Percentiles rank a stretch among this genome's conserved stretches.
These are phyloP conservation scores for Kazachstania viticola DNA, from an alignment of 805 yeast genomes.

Conservation along the genomic window DNA sequence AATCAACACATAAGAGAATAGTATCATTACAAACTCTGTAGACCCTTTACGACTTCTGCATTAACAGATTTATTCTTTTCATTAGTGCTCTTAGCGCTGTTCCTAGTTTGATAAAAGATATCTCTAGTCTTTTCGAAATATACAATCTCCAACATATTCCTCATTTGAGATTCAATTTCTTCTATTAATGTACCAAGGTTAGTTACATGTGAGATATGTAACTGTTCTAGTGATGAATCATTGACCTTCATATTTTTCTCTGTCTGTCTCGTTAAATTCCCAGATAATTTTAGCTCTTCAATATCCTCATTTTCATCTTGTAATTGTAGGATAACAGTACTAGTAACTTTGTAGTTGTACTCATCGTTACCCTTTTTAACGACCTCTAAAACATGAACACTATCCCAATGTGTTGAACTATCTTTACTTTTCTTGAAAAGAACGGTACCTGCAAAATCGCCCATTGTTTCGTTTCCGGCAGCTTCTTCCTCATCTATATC, in stretches of 20 bases:
- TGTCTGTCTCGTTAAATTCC: slow-evolving; percentile 76
- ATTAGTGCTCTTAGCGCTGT: slow-evolving; percentile 13
- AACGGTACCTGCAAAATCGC: slow-evolving; percentile 77
- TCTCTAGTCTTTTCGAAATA: slow-evolving; percentile 92
- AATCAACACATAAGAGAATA: no score
- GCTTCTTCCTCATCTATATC: slow-evolving; percentile 48
- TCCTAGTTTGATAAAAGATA: slow-evolving; percentile 61
- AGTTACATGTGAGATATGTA: slow-evolving; percentile 58
- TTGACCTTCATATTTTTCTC: slow-evolving; percentile 37
- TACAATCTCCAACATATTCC: slow-evolving; percentile 83
- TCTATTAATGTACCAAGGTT: slow-evolving; percentile 81
- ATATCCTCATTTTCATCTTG: slow-evolving; percentile 20
- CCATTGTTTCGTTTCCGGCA: no score
- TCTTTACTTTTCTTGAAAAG: slow-evolving; percentile 53
- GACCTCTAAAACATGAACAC: slow-evolving; percentile 85
- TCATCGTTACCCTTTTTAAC: slow-evolving; percentile 27
- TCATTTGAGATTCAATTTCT: slow-evolving; percentile 75
- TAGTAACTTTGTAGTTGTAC: slow-evolving; percentile 61
- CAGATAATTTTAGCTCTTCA: slow-evolving; percentile 45
- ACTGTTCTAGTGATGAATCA: slow-evolving; percentile 16
- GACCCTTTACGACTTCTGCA: slow-evolving; percentile 27
- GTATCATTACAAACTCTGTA: slow-evolving; percentile 17
- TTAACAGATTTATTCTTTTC: slow-evolving; percentile 22
- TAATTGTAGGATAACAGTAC: slow-evolving; percentile 77
- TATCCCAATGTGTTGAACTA: slow-evolving; percentile 66